phyloP scores from a whole-genome alignment of 1,139 yeast species.

The Taiozyma sp. region DNA sequence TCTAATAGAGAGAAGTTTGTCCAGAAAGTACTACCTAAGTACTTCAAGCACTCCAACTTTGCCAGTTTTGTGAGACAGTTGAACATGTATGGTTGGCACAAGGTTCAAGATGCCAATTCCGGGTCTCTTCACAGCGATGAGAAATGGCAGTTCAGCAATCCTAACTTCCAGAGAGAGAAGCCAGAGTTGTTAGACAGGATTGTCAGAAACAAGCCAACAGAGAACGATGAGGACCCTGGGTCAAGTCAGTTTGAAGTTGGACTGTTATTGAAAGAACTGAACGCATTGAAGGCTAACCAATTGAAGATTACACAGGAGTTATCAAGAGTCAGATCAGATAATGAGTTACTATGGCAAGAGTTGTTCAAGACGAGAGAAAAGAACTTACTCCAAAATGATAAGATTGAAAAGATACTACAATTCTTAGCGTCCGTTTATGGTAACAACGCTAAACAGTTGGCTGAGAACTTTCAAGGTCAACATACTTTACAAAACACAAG shows the following conservation, averaged over 20 bases:
- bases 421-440: slow-evolving; percentile 86
- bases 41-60: slow-evolving; percentile 92
- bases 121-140: slow-evolving; percentile 65
- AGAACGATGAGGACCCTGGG: slow-evolving; percentile 31
- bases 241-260: slow-evolving; percentile 40
- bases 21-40: slow-evolving; percentile 78
- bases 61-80: slow-evolving; percentile 93
- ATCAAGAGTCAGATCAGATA: slow-evolving; percentile 77
- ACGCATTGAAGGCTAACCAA: slow-evolving; percentile 73
- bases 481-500: neutral
- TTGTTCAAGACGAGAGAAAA: slow-evolving; percentile 79
- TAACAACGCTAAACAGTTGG: slow-evolving; percentile 23
- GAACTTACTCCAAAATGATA: slow-evolving; percentile 79
- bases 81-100: slow-evolving; percentile 98
- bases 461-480: neutral
- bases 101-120: slow-evolving; percentile 56
- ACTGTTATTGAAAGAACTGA: slow-evolving; percentile 65
- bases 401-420: slow-evolving; percentile 81
- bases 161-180: slow-evolving; percentile 71
- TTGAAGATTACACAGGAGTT: slow-evolving; percentile 79
- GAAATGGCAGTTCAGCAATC: slow-evolving; percentile 93
- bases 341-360: slow-evolving; percentile 89
- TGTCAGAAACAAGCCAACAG: slow-evolving; percentile 61
- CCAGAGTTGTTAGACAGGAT: slow-evolving; percentile 69
- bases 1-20: slow-evolving; percentile 83